Evolutionary conservation across 306 rosid genomes (phyloP).

Genomic region (Rosa rugosa): DNA sequence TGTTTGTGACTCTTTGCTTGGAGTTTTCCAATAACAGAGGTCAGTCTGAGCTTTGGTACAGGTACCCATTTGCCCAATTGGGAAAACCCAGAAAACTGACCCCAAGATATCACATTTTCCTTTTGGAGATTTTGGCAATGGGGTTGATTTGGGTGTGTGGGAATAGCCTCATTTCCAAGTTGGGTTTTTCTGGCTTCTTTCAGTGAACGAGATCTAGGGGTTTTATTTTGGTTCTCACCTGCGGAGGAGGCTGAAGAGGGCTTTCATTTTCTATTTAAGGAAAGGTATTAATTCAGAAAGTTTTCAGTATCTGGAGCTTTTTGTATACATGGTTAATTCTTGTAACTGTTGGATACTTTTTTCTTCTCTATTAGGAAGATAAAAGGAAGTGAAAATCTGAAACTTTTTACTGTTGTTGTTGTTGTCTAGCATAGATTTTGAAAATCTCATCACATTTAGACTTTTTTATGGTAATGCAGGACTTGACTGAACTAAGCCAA

Average conservation of each 20-base stretch:
- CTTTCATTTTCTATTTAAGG: conserved; percentile 26
- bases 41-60: conserved; percentile 25
- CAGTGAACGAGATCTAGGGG: conserved; percentile 42
- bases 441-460: background rate
- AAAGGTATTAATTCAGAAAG: conserved; percentile 33
- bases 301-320: conserved; percentile 15
- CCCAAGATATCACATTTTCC: background rate
- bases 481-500: conserved; percentile 8
- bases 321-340: background rate
- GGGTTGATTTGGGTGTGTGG: conserved; percentile 31
- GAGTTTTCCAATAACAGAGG: conserved; percentile 15
- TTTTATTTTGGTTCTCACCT: conserved; percentile 30
- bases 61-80: conserved; percentile 31
- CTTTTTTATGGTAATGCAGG: conserved; percentile 15
- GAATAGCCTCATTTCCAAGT: conserved; percentile 25
- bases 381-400: conserved; percentile 1
- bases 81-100: conserved; percentile 29
- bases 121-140: conserved; percentile 38
- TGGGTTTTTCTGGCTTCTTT: conserved; percentile 21
- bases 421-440: background rate
- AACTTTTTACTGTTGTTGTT: conserved; percentile 1
- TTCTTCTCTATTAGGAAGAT: conserved; percentile 18
- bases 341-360: conserved; percentile 1
- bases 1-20: conserved; percentile 10
- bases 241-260: conserved; percentile 29